These are phyloP conservation scores for Lablab purpureus DNA, from an alignment of 306 rosid species.

Conservation along the genomic window DNA sequence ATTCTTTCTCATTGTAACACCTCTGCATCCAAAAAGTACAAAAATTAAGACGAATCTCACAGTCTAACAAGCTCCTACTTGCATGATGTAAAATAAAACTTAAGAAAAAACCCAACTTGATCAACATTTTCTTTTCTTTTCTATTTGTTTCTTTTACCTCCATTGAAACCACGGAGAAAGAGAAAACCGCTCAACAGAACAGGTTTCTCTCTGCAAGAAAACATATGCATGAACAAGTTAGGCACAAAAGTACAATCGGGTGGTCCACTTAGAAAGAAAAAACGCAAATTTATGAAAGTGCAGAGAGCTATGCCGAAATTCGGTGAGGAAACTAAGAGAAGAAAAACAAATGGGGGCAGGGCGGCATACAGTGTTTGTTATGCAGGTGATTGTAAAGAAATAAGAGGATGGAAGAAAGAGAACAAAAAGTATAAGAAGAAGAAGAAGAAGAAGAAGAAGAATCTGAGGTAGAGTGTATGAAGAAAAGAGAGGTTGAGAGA, in stretches of 20 bases:
- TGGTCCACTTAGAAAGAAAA: background rate
- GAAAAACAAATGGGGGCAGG: background rate
- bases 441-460: background rate
- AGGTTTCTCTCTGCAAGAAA: background rate
- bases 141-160: conserved; percentile 23
- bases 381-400: background rate
- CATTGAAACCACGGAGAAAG: conserved; percentile 38
- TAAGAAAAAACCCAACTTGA: background rate
- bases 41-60: background rate
- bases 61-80: background rate
- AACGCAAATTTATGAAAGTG: background rate
- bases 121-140: background rate
- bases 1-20: background rate
- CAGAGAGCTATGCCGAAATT: background rate
- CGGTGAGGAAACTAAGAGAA: background rate
- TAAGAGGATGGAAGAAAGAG: background rate
- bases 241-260: background rate
- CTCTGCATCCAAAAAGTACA: conserved; percentile 18
- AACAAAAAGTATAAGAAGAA: background rate
- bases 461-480: background rate
- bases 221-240: conserved; percentile 14
- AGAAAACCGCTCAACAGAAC: background rate
- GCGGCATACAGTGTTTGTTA: background rate
- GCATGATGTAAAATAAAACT: background rate
- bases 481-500: background rate